phyloP scores from a whole-genome alignment of 2,329 filamentous ascomycete species.

The Fusarium euwallaceae region DNA sequence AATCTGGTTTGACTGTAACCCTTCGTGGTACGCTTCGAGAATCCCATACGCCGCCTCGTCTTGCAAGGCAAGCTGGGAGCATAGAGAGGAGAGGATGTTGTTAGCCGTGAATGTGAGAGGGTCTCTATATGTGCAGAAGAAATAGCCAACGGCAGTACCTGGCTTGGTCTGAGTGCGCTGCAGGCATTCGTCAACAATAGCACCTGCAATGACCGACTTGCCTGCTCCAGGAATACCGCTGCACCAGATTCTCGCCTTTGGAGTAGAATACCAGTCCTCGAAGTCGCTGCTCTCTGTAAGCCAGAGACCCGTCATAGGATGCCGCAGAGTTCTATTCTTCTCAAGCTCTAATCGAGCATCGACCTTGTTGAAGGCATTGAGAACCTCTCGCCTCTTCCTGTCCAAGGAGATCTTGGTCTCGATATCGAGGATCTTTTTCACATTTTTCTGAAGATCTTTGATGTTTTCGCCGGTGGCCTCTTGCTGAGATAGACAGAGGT shows the following conservation, averaged over 20 bases:
- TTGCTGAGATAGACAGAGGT: neutral
- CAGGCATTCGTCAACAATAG: constrained; percentile 6
- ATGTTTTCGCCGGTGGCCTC: neutral
- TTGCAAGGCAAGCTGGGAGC: constrained; percentile 10
- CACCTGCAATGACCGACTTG: constrained; percentile 8
- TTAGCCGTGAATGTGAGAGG: neutral
- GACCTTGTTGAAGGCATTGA: constrained; percentile 5
- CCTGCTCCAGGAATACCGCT: constrained; percentile 23
- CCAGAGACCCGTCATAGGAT: constrained; percentile 15
- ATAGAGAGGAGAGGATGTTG: constrained; percentile 2
- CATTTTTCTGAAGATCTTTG: neutral
- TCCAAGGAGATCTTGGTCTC: neutral
- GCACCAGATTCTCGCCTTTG: neutral
- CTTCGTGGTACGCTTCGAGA: constrained; percentile 4
- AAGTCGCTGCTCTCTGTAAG: constrained; percentile 4
- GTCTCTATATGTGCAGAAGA: constrained; percentile 13
- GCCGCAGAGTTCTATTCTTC: neutral
- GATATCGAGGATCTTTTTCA: constrained; percentile 12
- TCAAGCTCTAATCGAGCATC: neutral
- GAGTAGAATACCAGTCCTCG: neutral
- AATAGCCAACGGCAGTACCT: constrained; percentile 1
- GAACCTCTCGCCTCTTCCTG: neutral
- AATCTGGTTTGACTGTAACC: neutral
- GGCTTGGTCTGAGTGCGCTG: neutral
- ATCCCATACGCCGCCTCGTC: neutral